phyloP scores from a whole-genome alignment of 352 stramenopile species.

The Globisporangium lucens region DNA sequence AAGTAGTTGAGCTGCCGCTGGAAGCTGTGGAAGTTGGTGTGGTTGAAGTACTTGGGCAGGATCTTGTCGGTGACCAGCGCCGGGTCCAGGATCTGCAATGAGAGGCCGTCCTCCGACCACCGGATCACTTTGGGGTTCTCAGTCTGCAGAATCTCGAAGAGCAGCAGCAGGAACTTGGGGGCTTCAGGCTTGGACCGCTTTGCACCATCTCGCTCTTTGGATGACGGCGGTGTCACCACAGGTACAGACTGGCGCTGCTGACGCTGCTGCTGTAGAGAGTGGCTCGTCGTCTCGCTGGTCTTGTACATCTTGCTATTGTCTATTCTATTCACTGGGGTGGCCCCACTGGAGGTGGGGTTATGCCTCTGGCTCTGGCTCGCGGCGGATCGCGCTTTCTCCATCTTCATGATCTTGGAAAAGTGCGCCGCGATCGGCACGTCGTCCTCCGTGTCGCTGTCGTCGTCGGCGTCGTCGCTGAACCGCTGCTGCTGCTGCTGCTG shows the following conservation, averaged over 20 bases:
- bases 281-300: background rate
- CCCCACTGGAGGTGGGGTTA: background rate
- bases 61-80: slow-evolving; percentile 59
- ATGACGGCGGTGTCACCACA: background rate
- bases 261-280: slow-evolving; percentile 3
- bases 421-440: slow-evolving; percentile 12
- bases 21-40: slow-evolving; percentile 88
- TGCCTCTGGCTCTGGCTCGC: background rate
- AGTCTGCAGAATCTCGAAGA: slow-evolving; percentile 50
- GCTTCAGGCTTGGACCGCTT: slow-evolving; percentile 39
- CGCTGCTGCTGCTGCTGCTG: slow-evolving; percentile 7
- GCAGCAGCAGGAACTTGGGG: slow-evolving; percentile 52
- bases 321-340: slow-evolving; percentile 8
- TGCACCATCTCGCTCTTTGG: slow-evolving; percentile 7
- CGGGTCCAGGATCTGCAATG: slow-evolving; percentile 50
- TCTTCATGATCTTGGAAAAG: slow-evolving; percentile 16
- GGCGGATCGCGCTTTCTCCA: slow-evolving; percentile 5
- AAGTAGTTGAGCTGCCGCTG: slow-evolving; percentile 90
- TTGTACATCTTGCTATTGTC: slow-evolving; percentile 7
- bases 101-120: slow-evolving; percentile 45
- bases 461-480: slow-evolving; percentile 10
- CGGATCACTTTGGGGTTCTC: slow-evolving; percentile 49
- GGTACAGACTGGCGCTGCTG: background rate
- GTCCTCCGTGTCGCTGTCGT: slow-evolving; percentile 16
- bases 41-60: slow-evolving; percentile 88